phyloP scores from a whole-genome alignment of 306 rosid genomes.

The Echinosophora koreensis region DNA sequence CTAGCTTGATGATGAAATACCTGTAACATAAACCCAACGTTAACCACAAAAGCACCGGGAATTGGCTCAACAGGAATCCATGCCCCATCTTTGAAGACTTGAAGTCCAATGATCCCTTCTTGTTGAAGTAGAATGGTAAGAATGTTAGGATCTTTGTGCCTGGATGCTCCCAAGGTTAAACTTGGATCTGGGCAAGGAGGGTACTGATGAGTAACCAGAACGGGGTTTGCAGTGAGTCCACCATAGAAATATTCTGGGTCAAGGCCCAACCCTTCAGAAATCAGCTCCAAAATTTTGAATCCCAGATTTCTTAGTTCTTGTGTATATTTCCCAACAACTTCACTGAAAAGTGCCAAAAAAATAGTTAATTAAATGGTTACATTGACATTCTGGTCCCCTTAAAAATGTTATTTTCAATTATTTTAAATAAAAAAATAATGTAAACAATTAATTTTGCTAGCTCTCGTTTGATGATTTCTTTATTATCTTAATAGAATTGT shows the following conservation, averaged over 20 bases:
- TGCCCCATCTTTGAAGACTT: conserved; percentile 58
- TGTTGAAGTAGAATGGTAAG: conserved; percentile 73
- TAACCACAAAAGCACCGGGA: conserved; percentile 59
- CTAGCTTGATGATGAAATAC: conserved; percentile 24
- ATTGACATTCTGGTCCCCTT: background rate
- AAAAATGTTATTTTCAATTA: background rate
- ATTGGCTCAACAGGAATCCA: conserved; percentile 65
- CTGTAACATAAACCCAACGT: conserved; percentile 58
- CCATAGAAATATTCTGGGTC: conserved; percentile 48
- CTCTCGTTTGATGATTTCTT: no score
- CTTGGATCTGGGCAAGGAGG: conserved; percentile 85
- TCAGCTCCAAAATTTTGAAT: conserved; percentile 55
- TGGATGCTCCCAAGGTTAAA: conserved; percentile 65
- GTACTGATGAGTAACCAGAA: conserved; percentile 61
- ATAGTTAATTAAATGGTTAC: background rate
- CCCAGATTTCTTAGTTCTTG: conserved; percentile 52
- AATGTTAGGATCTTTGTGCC: conserved; percentile 68
- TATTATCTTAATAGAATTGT: no score
- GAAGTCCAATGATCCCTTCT: conserved; percentile 57
- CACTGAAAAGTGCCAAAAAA: conserved; percentile 51
- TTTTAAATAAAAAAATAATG: background rate
- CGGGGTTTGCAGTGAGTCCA: conserved; percentile 51
- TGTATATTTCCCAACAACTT: conserved; percentile 58
- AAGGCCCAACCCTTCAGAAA: conserved; percentile 72
- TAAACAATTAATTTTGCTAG: no score